Conservation (phyloP, 176 grass and related monocot genomes). For the Musa beccarii region DNA sequence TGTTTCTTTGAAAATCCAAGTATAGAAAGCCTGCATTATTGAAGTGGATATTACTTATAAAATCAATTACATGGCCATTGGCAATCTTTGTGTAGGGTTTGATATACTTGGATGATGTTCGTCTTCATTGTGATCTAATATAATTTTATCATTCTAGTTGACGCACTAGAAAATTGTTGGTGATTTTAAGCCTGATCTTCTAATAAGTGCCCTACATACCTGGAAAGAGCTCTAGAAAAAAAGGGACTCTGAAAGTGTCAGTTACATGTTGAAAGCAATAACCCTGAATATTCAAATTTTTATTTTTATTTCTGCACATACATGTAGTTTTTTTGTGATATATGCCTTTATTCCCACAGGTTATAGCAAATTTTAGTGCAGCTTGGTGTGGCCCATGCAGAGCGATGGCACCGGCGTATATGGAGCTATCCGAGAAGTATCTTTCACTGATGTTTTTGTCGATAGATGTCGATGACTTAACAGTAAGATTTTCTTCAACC, state of each 20-base stretch:
- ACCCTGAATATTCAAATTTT: neutral
- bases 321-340: neutral
- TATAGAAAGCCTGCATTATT: neutral
- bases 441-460: slow-evolving; percentile 70
- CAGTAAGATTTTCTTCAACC: slow-evolving; percentile 28
- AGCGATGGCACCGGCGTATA: slow-evolving; percentile 58
- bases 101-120: neutral
- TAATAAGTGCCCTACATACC: neutral
- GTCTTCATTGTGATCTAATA: neutral
- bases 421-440: slow-evolving; percentile 68
- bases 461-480: slow-evolving; percentile 62
- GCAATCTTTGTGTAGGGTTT: neutral
- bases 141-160: neutral
- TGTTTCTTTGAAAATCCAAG: neutral
- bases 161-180: neutral
- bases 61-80: neutral
- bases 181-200: neutral
- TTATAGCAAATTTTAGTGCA: slow-evolving; percentile 81
- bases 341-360: slow-evolving; percentile 22
- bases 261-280: neutral
- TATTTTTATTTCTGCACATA: neutral
- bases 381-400: slow-evolving; percentile 71
- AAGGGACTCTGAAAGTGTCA: neutral
- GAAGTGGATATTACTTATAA: neutral
- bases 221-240: neutral